A percentile compares a stretch with the other conserved stretches of the same genome.
Evolutionary conservation across 768 basidiomycete genomes (phyloP).

Genomic region (Podaxis sp.): DNA sequence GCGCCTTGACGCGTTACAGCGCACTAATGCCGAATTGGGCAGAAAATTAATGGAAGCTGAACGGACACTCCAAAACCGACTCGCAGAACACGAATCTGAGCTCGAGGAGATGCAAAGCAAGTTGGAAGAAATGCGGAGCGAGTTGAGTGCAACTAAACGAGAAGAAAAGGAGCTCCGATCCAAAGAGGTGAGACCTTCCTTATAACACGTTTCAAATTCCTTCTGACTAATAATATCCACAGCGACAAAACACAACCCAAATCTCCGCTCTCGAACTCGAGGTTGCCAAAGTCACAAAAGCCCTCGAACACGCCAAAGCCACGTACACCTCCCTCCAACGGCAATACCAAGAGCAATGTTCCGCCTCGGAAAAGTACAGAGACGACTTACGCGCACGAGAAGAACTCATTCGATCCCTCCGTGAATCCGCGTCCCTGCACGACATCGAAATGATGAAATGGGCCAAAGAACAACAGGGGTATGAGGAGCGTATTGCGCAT

Average conservation of each 20-base stretch:
- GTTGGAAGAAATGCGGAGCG: slow-evolving; percentile 75
- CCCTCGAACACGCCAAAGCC: slow-evolving; percentile 68
- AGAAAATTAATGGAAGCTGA: slow-evolving; percentile 78
- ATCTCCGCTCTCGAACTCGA: slow-evolving; percentile 76
- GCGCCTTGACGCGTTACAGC: slow-evolving; percentile 69
- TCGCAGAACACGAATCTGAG: slow-evolving; percentile 79
- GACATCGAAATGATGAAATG: slow-evolving; percentile 69
- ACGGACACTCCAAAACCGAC: slow-evolving; percentile 59
- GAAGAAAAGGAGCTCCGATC: slow-evolving; percentile 91
- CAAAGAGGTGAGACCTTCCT: slow-evolving; percentile 64
- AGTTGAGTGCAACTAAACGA: slow-evolving; percentile 76
- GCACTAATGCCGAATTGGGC: slow-evolving; percentile 72
- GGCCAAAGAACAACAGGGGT: slow-evolving; percentile 42
- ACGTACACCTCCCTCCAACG: slow-evolving; percentile 79
- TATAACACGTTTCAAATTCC: slow-evolving; percentile 3
- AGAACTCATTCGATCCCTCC: slow-evolving; percentile 63
- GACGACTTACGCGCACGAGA: slow-evolving; percentile 74
- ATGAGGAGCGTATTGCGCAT: slow-evolving; percentile 67
- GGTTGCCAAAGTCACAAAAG: slow-evolving; percentile 71
- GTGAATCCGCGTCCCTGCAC: slow-evolving; percentile 59
- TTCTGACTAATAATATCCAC: slow-evolving; percentile 14
- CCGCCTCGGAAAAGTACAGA: slow-evolving; percentile 77
- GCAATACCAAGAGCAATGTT: slow-evolving; percentile 89
- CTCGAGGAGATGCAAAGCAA: slow-evolving; percentile 76
- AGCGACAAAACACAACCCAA: slow-evolving; percentile 67